Evolutionary conservation across 441 rosid genomes (phyloP), one percentile per base, ranked within the genome.

Genomic region (Mallotus repandus): DNA sequence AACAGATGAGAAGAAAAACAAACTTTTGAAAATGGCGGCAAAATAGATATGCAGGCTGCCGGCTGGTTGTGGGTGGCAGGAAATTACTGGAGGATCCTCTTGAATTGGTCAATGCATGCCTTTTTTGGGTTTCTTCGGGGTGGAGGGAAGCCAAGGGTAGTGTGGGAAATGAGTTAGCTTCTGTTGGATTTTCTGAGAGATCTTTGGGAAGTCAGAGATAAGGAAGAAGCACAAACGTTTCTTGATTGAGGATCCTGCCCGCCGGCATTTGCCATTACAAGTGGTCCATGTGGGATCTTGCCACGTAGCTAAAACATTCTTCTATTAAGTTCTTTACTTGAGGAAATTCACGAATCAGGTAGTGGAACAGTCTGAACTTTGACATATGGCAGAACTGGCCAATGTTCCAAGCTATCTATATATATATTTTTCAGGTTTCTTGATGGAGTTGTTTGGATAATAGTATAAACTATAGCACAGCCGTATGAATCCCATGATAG

Each of bases 1-100:
- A 80, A 78, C 60, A 76, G 81, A 72, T 59, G 65, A 81, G 74
- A 75, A 71, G 75, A 71, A 75, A 77, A 88, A 80, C 87, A 79
- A 83, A 82, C 66, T 45, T 78, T 78, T 76, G 80, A 86, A 86
- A 78, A 63, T 81, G 87, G 89, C 88, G 89, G 91, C 89, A 85
- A 81, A 68, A 57, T 72, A 74, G 86, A 87, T 54, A 63, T 38
- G 64, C 56, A 65, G 1, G 19, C 1, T 54, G 89, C 89, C 87
- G 87, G 92, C 93, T 55, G 72, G 50, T 63, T 22, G 43, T 64
- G 29, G 1, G 41, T 0, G 8, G n/a, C 2, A 7, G 21, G 53
- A 71, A 78, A 64, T 74, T 74, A 74, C 74, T 21, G 6, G 18
- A 69, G 4, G 68, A 65, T 54, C 76, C 72, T 35, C 68, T 45